Evolutionary conservation across 139 green algal species (phyloP).

Genomic region (Zygnema cylindricum): DNA sequence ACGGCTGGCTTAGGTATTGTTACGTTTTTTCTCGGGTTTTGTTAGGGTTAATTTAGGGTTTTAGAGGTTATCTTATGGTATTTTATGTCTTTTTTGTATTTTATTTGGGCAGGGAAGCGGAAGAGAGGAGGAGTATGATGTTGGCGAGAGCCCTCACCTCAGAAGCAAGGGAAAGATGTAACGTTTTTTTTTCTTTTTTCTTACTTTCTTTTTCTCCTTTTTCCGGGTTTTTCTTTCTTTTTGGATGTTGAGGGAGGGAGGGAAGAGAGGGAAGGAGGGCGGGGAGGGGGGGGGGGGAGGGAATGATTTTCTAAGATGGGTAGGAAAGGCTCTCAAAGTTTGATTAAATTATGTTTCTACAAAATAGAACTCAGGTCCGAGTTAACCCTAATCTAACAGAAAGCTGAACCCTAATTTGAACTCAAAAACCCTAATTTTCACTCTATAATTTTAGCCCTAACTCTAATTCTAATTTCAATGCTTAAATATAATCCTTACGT

Average conservation of each 20-base stretch:
- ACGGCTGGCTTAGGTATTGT: too few relatives aligned
- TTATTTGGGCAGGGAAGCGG: conserved; percentile 53
- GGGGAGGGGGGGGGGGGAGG: too few relatives aligned
- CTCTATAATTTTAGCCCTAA: background rate
- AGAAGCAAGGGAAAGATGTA: conserved; percentile 48
- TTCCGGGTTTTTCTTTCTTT: background rate
- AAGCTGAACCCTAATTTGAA: background rate
- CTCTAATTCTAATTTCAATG: background rate
- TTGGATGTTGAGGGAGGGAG: background rate
- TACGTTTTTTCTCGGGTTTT: too few relatives aligned
- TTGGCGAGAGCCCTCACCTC: conserved; percentile 25
- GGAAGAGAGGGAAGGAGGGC: background rate
- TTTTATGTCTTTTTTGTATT: too few relatives aligned
- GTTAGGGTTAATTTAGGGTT: too few relatives aligned
- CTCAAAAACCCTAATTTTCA: background rate
- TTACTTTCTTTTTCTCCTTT: conserved; percentile 9
- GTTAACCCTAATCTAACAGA: background rate
- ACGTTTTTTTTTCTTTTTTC: background rate
- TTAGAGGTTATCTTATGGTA: too few relatives aligned
- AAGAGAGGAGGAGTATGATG: conserved; percentile 51
- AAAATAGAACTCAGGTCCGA: background rate
- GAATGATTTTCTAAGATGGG: too few relatives aligned
- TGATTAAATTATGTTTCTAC: background rate
- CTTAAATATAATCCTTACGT: background rate
- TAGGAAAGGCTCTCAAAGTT: too few relatives aligned